Evolutionary conservation across 768 basidiomycete genomes (phyloP), one percentile per base, ranked within the genome.

Genomic region (Trichaptum fuscoviolaceum): DNA sequence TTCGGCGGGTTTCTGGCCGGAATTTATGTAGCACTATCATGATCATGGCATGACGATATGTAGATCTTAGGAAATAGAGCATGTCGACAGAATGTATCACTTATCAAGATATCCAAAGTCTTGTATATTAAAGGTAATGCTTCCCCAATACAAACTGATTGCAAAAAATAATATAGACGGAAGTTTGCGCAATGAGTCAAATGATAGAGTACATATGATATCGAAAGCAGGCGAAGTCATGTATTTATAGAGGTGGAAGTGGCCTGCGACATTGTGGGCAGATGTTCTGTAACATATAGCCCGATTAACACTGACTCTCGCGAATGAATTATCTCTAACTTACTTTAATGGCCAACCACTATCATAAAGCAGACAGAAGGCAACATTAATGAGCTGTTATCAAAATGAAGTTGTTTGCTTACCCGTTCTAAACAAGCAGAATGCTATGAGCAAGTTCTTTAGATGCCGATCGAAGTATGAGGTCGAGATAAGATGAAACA

Each of bases 221-320:
- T 12, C 15, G 30, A 61, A 2, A n/a, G n/a, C 57, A 34, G 2
- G 12, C 15, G 15, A 25, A 61, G 59, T 15, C 15, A 24, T 61
- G 30, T 34, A 5, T 18, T 80, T 78, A 95, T 58, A 95, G 78
- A 0, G 93, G 92, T 10, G 94, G 93, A 61, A 96, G 75, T 20
- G 90, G 88, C 67, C 93, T 80, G 68, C 93, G 89, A 77, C 94
- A 95, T 67, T 94, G 88, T n/a, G 94, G 93, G 73, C 94, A 96
- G 57, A 95, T 94, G 69, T 92, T 95, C 91, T 93, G 67, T 1
- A 67, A 26, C 63, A 64, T 25, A 42, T 57, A 17, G 36, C 24
- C 57, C 72, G 30, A 70, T 35, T 35, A 26, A 35, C 24, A 7
- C 64, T 25, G 25, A 36, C 15, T 63, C 63, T 35, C 57, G 61